Evolutionary conservation across 2,329 filamentous ascomycete genomes (phyloP), one percentile per base, ranked within the genome.

Genomic region (Penicillium griseofulvum): DNA sequence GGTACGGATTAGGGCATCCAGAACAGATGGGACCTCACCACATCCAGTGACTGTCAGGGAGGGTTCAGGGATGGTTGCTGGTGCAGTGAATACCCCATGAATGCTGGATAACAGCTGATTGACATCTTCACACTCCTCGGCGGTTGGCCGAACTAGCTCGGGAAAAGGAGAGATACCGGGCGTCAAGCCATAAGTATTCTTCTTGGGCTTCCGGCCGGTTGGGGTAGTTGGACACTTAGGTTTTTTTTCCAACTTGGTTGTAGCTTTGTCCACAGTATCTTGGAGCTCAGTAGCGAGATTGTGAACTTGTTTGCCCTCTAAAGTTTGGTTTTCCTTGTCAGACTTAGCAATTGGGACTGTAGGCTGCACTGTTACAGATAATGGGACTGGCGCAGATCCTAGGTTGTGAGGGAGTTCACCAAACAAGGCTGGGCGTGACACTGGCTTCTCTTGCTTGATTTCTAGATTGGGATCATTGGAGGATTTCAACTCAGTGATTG

Each of bases 41-140:
- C 85, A 87, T 17, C 90, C 90, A 12, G 90, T 85, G 4, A 89
- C 80, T 8, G 84, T 84, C 6, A 89, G 77, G 5, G 88, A 90
- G 0, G 89, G 88, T 5, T 82, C 77, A 1, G 88, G 87, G 9
- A 92, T 84, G 1, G 79, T 81, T n/a, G 83, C 77, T 0, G 90
- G 90, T 1, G 82, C 79, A 44, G 77, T 76, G 14, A 87, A 80
- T 51, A 83, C 78, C 1, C 88, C 88, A 65, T 95, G 89, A 0
- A 84, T 70, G 12, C 79, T 77, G 1, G 84, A 81, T 0, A 95
- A 81, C 2, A 93, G 76, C 1, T 78, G 74, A 52, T 85, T 83
- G 5, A 93, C 87, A 64, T 87, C 81, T 59, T 87, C 80, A 67
- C 89, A 92, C 63, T 90, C 84, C 48, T 85, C 82, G 0, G 79